Evolutionary conservation across 345 rosid species (phyloP), one percentile per base, ranked within the genome.

Genomic region (Sapria himalayana): DNA sequence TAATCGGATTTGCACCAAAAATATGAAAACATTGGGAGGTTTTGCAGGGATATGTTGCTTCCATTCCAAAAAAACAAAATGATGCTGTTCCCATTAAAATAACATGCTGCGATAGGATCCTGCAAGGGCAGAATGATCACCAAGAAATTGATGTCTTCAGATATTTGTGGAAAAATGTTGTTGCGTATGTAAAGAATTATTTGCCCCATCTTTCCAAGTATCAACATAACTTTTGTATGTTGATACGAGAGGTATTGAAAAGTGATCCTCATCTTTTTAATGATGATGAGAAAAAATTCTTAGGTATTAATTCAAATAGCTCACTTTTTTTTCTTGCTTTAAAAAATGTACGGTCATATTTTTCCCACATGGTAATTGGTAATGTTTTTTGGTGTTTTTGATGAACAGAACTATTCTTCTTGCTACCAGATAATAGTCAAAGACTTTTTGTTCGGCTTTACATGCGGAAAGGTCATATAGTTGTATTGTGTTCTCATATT

Each of bases 361-460:
- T 18, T 10, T 20, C 32, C 33, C n/a, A n/a, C n/a, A n/a, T 19
- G 45, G 47, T 17, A 15, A 27, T 34, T n/a, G 38, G 16, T 35
- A 13, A 41, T 49, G 19, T 25, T 29, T 47, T 41, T 19, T 7
- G 17, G 1, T 43, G 36, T 56, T 51, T 17, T 56, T 38, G 57
- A 22, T 59, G 59, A 32, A 39, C 85, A 86, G 97, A 73, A 50
- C 76, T 81, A 44, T 78, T 78, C 52, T 39, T 51, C 22, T 42
- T 67, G 18, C 75, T 81, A 25, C 60, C 82, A 24, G 69, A 63
- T 47, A 89, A 65, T 57, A 61, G 93, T 60, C 94, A 78, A 51
- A 70, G 89, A 66, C 76, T 86, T 50, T 86, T 86, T 50, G 56
- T 86, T 41, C 79, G 93, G 57, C 89, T 86, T 54, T 78, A 78